phyloP scores from a whole-genome alignment of 2,329 filamentous ascomycete species.

The Ophiostoma ips region DNA sequence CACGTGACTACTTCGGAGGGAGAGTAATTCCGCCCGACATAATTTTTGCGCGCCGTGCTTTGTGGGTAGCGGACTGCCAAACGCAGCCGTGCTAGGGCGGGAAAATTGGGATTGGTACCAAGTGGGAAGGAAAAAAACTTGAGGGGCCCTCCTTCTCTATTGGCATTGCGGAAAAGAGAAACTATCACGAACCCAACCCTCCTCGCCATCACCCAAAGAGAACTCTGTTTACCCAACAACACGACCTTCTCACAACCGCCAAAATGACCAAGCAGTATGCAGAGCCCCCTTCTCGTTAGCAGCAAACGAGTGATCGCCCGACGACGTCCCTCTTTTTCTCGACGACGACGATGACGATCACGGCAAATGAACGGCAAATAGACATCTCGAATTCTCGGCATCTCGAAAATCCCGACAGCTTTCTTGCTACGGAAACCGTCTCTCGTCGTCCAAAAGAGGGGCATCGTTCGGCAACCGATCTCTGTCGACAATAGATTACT shows the following conservation, averaged over 20 bases:
- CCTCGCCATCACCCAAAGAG: conserved; percentile 4
- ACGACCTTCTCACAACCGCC: conserved; percentile 16
- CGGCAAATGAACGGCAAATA: not conserved
- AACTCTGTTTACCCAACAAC: conserved; percentile 7
- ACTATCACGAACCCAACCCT: conserved; percentile 8
- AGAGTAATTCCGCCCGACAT: conserved; percentile 9
- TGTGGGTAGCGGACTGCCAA: conserved; percentile 1
- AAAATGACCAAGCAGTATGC: conserved; percentile 67
- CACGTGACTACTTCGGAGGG: conserved; percentile 8
- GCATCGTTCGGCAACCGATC: not conserved
- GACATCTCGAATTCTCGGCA: not conserved
- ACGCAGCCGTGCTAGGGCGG: conserved; percentile 5
- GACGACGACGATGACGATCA: not conserved
- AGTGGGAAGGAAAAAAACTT: conserved; percentile 5
- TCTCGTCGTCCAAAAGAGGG: not conserved
- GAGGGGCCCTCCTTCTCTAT: conserved; percentile 2
- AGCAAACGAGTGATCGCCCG: not conserved
- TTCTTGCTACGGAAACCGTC: not conserved
- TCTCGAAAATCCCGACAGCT: not conserved
- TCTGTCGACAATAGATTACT: conserved; percentile 6
- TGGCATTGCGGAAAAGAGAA: conserved; percentile 2
- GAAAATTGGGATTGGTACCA: conserved; percentile 6
- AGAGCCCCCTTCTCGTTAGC: not conserved
- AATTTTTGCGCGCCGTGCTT: not conserved
- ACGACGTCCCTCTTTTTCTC: conserved; percentile 1